Evolutionary conservation across 2,329 filamentous ascomycete genomes (phyloP).

Genomic region (Alternaria alternata): DNA sequence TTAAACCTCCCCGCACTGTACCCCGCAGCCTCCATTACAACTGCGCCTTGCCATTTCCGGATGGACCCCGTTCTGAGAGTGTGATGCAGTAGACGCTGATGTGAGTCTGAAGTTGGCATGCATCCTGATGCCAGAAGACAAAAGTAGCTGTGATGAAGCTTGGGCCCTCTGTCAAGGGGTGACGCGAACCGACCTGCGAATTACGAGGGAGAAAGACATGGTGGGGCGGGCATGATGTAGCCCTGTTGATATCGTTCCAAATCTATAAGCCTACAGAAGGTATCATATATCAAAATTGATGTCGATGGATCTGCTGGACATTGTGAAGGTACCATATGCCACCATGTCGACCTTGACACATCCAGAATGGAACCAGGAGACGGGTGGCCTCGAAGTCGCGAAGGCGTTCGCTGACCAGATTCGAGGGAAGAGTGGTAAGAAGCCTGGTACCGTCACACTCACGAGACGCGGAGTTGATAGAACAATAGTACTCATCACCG

Average conservation of each 20-base stretch:
- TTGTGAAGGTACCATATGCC: neutral
- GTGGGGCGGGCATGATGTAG: neutral
- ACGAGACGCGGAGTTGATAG: conserved; percentile 1
- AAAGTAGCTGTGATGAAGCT: neutral
- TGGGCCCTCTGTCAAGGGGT: neutral
- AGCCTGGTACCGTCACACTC: rapidly evolving
- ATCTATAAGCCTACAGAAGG: no score
- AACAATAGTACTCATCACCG: conserved; percentile 50
- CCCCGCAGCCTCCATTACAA: conserved; percentile 27
- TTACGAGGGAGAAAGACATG: neutral
- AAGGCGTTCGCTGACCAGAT: conserved; percentile 40
- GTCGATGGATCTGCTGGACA: no score
- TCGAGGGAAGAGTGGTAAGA: conserved; percentile 36
- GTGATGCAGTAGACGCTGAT: neutral
- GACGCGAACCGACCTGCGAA: neutral
- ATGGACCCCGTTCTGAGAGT: neutral
- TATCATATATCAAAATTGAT: no score
- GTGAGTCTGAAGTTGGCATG: neutral
- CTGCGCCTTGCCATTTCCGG: conserved; percentile 11
- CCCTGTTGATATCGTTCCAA: neutral
- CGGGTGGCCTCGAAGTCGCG: conserved; percentile 43
- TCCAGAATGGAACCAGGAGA: conserved; percentile 43
- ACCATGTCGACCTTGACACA: conserved; percentile 41
- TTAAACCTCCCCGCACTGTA: conserved; percentile 26
- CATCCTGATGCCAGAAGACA: neutral